phyloP scores from a whole-genome alignment of 495 filamentous ascomycete species.

The Aspergillus affinis region DNA sequence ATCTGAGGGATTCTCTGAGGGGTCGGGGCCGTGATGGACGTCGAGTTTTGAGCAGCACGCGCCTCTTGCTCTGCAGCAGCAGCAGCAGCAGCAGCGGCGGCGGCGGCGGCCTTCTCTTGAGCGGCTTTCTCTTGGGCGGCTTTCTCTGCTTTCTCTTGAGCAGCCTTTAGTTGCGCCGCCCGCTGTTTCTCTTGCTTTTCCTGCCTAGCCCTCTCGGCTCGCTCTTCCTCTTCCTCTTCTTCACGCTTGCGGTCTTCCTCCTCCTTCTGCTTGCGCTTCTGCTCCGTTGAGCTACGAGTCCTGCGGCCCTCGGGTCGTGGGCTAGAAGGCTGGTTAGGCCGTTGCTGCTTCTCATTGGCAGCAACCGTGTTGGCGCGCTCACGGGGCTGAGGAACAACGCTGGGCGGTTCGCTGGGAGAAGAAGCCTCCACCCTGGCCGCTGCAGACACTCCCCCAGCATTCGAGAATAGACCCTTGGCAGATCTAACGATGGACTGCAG shows the following conservation, averaged over 20 bases:
- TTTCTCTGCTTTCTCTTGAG: conserved; percentile 62
- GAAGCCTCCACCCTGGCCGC: conserved; percentile 68
- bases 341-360: conserved; percentile 15
- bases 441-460: conserved; percentile 73
- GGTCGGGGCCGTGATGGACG: conserved; percentile 20
- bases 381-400: conserved; percentile 20
- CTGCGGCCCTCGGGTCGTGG: conserved; percentile 53
- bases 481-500: conserved; percentile 84
- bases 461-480: conserved; percentile 79
- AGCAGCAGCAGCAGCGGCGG: too few relatives aligned
- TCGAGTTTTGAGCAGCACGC: conserved; percentile 26
- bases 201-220: conserved; percentile 59
- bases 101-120: too few relatives aligned
- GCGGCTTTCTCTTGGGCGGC: conserved; percentile 34
- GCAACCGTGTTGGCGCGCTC: conserved; percentile 18
- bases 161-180: conserved; percentile 40
- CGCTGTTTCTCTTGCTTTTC: conserved; percentile 60
- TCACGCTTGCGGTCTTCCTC: conserved; percentile 55
- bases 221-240: conserved; percentile 45
- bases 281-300: conserved; percentile 74
- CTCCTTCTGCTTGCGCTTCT: conserved; percentile 62
- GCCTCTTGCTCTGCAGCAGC: conserved; percentile 30
- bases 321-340: conserved; percentile 27
- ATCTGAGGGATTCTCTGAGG: conserved; percentile 45
- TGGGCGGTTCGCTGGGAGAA: conserved; percentile 33